Percentiles rank a stretch among this genome's conserved stretches.
Conservation (phyloP, 2,329 filamentous ascomycete genomes). For the Microsporum audouinii region DNA sequence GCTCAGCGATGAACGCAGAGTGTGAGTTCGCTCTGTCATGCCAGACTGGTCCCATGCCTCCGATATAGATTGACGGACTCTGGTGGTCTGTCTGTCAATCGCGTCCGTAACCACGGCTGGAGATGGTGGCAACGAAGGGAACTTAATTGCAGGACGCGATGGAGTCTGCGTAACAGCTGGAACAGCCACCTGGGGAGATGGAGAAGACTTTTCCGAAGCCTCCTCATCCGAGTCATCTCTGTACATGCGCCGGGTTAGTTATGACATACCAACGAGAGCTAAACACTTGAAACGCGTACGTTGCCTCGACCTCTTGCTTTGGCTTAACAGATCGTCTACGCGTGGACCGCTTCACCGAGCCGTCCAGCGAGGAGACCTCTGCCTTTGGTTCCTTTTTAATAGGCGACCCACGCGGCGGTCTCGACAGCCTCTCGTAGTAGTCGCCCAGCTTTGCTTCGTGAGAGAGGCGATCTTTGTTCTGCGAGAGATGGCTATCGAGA, state of each 20-base stretch:
- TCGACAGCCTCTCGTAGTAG: conserved; percentile 54
- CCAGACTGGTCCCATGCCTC: conserved; percentile 28
- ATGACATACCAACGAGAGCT: neutral
- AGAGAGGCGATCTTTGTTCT: conserved; percentile 55
- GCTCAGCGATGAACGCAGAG: conserved; percentile 57
- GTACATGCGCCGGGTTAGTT: conserved; percentile 5
- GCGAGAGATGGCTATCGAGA: conserved; percentile 61
- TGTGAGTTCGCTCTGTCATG: conserved; percentile 41
- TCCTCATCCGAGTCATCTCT: conserved; percentile 18
- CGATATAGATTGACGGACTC: conserved; percentile 26
- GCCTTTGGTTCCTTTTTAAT: conserved; percentile 37
- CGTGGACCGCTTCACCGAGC: conserved; percentile 23
- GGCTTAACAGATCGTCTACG: conserved; percentile 35
- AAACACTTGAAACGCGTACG: conserved; percentile 10
- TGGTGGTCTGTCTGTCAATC: conserved; percentile 53
- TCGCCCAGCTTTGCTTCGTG: conserved; percentile 54
- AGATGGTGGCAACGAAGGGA: conserved; percentile 63
- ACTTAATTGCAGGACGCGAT: conserved; percentile 34
- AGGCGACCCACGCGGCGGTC: conserved; percentile 35
- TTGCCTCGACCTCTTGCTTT: conserved; percentile 26
- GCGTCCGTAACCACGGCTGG: conserved; percentile 65
- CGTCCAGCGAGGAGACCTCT: conserved; percentile 28
- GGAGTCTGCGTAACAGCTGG: conserved; percentile 19
- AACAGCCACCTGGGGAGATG: conserved; percentile 35
- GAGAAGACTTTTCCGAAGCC: conserved; percentile 33